Evolutionary conservation across 1,139 yeast species (phyloP).

Genomic region (Debaryomyces nepalensis): DNA sequence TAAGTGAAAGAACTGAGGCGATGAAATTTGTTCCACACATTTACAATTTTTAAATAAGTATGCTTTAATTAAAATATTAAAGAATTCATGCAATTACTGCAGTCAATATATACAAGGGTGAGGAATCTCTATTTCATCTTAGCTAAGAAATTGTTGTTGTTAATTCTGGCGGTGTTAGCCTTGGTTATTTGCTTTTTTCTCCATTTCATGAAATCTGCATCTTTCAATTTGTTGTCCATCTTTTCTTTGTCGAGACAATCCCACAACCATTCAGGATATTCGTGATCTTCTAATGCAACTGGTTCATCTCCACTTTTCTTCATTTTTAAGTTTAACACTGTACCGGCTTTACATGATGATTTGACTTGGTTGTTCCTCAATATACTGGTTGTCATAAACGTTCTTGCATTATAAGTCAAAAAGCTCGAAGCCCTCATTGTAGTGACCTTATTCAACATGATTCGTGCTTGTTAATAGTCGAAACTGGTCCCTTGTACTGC

Average conservation of each 20-base stretch:
- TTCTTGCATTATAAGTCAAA: neutral
- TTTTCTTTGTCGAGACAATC: constrained; percentile 69
- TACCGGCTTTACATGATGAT: constrained; percentile 72
- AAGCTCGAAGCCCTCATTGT: neutral
- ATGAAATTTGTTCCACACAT: too few species aligned
- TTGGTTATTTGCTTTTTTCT: constrained; percentile 72
- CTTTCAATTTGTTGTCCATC: constrained; percentile 55
- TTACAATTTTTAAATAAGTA: neutral
- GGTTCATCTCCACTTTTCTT: constrained; percentile 84
- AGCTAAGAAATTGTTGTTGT: constrained; percentile 75
- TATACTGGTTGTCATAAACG: neutral
- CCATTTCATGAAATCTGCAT: constrained; percentile 64
- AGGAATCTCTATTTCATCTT: constrained; percentile 37
- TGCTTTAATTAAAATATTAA: constrained; percentile 3
- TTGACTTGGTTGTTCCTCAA: constrained; percentile 18
- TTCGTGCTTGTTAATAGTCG: neutral
- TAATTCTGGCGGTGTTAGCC: constrained; percentile 69
- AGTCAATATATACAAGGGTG: constrained; percentile 15
- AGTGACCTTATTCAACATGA: neutral
- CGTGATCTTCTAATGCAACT: constrained; percentile 84
- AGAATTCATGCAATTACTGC: constrained; percentile 8
- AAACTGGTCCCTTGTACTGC: neutral
- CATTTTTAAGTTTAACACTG: constrained; percentile 75
- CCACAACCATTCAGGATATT: constrained; percentile 98
- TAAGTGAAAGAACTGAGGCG: too few species aligned